Evolutionary conservation across 257 asterid species (phyloP), one percentile per base, ranked within the genome.

Genomic region (Oldenlandia corymbosa): DNA sequence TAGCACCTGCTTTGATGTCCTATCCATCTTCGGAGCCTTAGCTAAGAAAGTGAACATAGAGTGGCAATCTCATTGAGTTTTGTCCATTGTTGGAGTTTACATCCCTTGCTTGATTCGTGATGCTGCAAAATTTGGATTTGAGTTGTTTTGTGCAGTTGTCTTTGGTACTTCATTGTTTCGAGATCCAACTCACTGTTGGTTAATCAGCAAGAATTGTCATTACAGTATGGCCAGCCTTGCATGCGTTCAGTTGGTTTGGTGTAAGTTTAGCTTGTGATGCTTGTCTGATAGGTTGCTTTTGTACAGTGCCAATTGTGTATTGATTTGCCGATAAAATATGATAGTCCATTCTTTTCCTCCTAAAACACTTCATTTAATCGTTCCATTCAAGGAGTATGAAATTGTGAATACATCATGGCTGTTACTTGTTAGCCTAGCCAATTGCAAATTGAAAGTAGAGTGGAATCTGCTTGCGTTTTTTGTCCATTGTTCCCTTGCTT

Each of bases 231-330:
- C n/a, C n/a, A n/a, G n/a, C 54, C 42, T 28, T 16, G 59, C 5
- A 47, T 23, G 0, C 55, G 66, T 57, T 55, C 73, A 42, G 75
- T 26, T 66, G 70, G 70, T 58, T 65, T 74, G 74, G 74, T 71
- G 57, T 67, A 54, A 59, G 60, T 69, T 39, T 71, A 68, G 83
- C 30, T 67, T 57, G 58, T 36, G 62, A 23, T 61, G 18, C 36
- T 46, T 51, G 32, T 55, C 60, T 23, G 41, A 64, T 75, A 55
- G 74, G 57, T 77, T 64, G 50, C 78, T 73, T 67, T 67, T 83
- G 87, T 77, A 71, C 76, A 75, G 74, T 70, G 32, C 65, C 39
- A 26, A 70, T 76, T 64, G 65, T 71, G 69, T 73, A 65, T 3
- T 72, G 68, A 64, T 72, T 69, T 71, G 68, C 70, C 75, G 21